Evolutionary conservation across 75 land plant species (phyloP).

Genomic region (Selaginella moellendorffii): DNA sequence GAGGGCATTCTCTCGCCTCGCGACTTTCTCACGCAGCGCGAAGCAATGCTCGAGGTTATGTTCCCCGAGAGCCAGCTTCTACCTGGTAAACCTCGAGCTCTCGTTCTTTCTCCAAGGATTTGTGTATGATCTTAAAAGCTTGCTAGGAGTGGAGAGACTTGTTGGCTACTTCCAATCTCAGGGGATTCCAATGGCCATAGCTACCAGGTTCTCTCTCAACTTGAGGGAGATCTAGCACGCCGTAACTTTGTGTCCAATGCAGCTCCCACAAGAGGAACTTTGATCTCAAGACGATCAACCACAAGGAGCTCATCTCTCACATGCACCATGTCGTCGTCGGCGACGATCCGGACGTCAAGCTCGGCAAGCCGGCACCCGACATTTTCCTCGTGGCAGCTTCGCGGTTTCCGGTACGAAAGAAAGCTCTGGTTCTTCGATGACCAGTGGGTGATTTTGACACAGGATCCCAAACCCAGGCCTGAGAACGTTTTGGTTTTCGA

Average conservation of each 20-base stretch:
- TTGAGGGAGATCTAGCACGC: not conserved
- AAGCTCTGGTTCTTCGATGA: no score
- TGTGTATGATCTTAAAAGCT: not conserved
- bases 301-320: conserved; percentile 49
- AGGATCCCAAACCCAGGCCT: conserved; percentile 37
- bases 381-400: conserved; percentile 68
- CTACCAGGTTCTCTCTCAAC: conserved; percentile 44
- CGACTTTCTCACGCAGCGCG: conserved; percentile 61
- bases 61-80: conserved; percentile 61
- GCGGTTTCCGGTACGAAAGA: conserved; percentile 84
- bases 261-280: conserved; percentile 65
- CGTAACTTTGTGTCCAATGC: not conserved
- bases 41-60: conserved; percentile 48
- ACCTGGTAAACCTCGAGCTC: conserved; percentile 39
- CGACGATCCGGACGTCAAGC: conserved; percentile 76
- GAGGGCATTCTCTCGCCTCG: conserved; percentile 52
- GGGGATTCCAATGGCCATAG: conserved; percentile 51
- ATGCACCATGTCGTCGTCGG: conserved; percentile 91
- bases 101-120: no score
- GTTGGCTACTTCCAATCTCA: conserved; percentile 53
- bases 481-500: conserved; percentile 53
- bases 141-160: conserved; percentile 43
- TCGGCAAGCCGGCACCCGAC: conserved; percentile 89
- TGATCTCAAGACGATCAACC: conserved; percentile 73
- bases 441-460: no score